Percentiles rank a stretch among this genome's conserved stretches.
phyloP scores from a whole-genome alignment of 306 rosid species.

The Pyrus bretschneideri region DNA sequence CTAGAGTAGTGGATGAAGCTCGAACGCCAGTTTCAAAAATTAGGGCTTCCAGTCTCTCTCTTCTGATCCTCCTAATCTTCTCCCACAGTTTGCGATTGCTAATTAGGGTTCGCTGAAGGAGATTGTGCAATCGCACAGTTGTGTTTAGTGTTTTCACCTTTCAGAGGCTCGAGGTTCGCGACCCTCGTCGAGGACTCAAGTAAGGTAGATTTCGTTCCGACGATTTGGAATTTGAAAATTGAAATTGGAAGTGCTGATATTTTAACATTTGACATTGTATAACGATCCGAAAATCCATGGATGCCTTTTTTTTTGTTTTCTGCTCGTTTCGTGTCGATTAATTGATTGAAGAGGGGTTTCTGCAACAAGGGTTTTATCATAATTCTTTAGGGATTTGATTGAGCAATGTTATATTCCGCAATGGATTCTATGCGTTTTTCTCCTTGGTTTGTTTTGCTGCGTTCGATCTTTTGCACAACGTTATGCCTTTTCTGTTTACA shows the following conservation, averaged over 20 bases:
- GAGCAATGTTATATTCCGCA: background rate
- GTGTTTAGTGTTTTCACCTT: background rate
- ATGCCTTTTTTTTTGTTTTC: background rate
- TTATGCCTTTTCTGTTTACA: background rate
- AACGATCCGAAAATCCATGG: background rate
- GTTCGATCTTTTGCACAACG: background rate
- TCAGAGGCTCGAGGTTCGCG: background rate
- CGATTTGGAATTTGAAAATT: background rate
- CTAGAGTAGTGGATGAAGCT: background rate
- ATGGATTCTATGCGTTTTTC: background rate
- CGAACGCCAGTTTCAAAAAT: background rate
- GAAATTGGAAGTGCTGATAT: background rate
- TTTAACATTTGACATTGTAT: background rate
- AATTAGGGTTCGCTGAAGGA: background rate
- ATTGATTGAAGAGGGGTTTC: background rate
- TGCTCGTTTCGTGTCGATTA: background rate
- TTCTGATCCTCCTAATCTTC: background rate
- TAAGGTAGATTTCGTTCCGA: background rate
- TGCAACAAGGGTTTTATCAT: background rate
- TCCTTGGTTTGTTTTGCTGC: background rate
- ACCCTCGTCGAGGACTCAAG: background rate
- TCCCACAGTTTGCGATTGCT: background rate
- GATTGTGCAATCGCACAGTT: background rate
- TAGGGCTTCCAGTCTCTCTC: slow-evolving; percentile 3
- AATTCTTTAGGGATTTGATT: background rate